Evolutionary conservation across 768 basidiomycete genomes (phyloP).

Genomic region (Pleurotus tuoliensis): DNA sequence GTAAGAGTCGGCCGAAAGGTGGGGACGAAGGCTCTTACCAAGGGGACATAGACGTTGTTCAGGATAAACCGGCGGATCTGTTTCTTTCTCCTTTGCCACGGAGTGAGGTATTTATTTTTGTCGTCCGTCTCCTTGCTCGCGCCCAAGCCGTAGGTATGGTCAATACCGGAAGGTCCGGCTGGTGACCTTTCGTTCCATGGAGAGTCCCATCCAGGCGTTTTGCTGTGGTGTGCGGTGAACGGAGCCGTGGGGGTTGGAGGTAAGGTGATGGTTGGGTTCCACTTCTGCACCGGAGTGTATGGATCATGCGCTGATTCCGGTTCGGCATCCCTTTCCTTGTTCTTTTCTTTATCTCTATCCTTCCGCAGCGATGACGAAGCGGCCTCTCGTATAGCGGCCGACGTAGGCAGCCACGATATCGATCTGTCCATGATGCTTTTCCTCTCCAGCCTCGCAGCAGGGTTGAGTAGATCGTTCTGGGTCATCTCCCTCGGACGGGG

Average conservation of each 20-base stretch:
- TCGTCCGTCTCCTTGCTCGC: slow-evolving; percentile 23
- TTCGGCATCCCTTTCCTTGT: slow-evolving; percentile 18
- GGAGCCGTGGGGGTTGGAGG: slow-evolving; percentile 31
- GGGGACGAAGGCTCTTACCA: slow-evolving; percentile 42
- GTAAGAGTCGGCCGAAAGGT: slow-evolving; percentile 7
- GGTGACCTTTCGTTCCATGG: slow-evolving; percentile 55
- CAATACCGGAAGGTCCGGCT: slow-evolving; percentile 11
- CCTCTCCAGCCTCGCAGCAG: slow-evolving; percentile 27
- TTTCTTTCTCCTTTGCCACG: slow-evolving; percentile 37
- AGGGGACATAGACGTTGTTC: slow-evolving; percentile 71
- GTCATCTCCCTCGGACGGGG: slow-evolving; percentile 34
- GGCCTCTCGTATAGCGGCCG: slow-evolving; percentile 29
- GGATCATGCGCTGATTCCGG: slow-evolving; percentile 9
- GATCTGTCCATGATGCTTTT: slow-evolving; percentile 39
- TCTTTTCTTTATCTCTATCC: slow-evolving; percentile 26
- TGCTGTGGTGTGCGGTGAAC: slow-evolving; percentile 51
- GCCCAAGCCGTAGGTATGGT: slow-evolving; percentile 23
- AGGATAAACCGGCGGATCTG: slow-evolving; percentile 64
- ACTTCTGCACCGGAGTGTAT: slow-evolving; percentile 8
- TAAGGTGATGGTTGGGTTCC: slow-evolving; percentile 26
- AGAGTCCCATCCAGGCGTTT: slow-evolving; percentile 64
- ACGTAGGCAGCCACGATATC: slow-evolving; percentile 48
- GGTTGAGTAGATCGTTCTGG: slow-evolving; percentile 16
- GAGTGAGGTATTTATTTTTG: slow-evolving; percentile 20
- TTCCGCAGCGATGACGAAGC: slow-evolving; percentile 27